Evolutionary conservation across 331 rosid species (phyloP).

Genomic region (Prunus yedoensis): DNA sequence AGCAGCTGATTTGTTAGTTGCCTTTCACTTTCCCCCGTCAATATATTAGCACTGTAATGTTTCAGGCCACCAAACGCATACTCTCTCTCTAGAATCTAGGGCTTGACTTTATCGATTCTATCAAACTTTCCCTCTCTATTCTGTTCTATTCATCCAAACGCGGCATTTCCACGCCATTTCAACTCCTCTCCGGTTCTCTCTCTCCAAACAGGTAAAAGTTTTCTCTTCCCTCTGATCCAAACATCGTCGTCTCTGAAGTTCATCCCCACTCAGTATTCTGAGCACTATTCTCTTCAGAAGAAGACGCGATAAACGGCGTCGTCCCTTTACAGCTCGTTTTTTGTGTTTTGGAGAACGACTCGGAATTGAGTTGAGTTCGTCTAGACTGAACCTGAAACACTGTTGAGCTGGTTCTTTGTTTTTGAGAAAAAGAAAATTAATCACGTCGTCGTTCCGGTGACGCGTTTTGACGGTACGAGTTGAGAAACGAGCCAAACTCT

Average conservation of each 20-base stretch:
- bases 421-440: background rate
- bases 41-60: background rate
- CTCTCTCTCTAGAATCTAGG: slow-evolving; percentile 19
- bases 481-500: background rate
- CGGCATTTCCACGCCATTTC: slow-evolving; percentile 28
- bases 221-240: slow-evolving; percentile 10
- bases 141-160: slow-evolving; percentile 9
- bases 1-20: background rate
- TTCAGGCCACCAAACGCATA: slow-evolving; percentile 33
- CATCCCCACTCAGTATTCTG: too few relatives aligned
- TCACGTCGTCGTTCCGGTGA: background rate
- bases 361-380: background rate
- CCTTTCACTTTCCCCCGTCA: slow-evolving; percentile 5
- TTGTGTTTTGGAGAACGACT: background rate
- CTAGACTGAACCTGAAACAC: background rate
- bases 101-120: slow-evolving; percentile 18
- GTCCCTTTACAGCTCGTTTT: background rate
- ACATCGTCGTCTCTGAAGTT: background rate
- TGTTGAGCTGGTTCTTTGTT: slow-evolving; percentile 5
- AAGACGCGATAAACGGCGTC: background rate
- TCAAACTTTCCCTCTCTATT: slow-evolving; percentile 5
- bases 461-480: background rate
- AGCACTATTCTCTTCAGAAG: background rate
- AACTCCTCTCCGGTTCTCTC: slow-evolving; percentile 11
- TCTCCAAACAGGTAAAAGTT: background rate